These are phyloP conservation scores for Aurinia saxatilis DNA, from an alignment of 345 rosid species.

Conservation along the genomic window DNA sequence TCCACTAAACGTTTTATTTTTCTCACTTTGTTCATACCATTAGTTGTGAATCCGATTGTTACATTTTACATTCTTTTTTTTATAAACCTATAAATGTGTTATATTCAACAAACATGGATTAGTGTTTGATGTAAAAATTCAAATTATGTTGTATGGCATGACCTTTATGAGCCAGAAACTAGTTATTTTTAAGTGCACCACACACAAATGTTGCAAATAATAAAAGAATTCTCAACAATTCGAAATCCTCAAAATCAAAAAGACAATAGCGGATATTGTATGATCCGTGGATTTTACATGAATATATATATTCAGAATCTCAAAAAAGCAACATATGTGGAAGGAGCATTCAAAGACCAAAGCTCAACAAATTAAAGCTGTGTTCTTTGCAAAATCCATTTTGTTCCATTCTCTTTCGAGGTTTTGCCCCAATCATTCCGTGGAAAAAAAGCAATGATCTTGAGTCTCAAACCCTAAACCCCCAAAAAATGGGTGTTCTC, in stretches of 20 bases:
- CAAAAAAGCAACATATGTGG: background rate
- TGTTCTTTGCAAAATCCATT: conserved; percentile 10
- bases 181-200: background rate
- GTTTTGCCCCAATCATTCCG: conserved; percentile 25
- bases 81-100: no score
- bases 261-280: background rate
- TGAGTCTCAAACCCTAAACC: conserved; percentile 20
- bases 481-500: background rate
- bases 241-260: background rate
- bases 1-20: no score
- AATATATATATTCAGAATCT: conserved; percentile 13
- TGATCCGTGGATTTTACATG: background rate
- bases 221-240: conserved; percentile 4
- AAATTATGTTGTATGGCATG: background rate
- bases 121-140: no score
- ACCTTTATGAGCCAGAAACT: no score
- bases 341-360: conserved; percentile 18
- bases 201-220: background rate
- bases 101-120: background rate
- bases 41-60: no score
- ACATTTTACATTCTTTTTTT: no score
- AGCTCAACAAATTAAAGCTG: conserved; percentile 11
- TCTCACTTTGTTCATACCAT: no score
- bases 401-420: background rate
- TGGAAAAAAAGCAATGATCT: conserved; percentile 16